phyloP scores from a whole-genome alignment of 139 green algal species.

The Picochlorum sp. region DNA sequence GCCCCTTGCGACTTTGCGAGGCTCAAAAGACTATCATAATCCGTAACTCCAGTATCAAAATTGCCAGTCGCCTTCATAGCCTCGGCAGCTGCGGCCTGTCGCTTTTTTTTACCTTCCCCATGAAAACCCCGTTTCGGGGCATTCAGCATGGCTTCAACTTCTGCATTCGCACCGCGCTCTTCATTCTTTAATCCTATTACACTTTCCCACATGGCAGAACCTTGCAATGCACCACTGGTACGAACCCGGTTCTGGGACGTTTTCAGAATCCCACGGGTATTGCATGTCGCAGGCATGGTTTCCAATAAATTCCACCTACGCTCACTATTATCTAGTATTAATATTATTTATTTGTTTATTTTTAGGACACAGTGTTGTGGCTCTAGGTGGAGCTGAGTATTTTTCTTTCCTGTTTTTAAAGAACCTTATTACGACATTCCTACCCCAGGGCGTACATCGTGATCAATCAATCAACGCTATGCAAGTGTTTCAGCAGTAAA shows the following conservation, averaged over 20 bases:
- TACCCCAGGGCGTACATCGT: too few relatives aligned
- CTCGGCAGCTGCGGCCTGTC: conserved; percentile 50
- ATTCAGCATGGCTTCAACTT: conserved; percentile 62
- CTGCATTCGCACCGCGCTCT: conserved; percentile 49
- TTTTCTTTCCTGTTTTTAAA: too few relatives aligned
- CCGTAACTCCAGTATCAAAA: conserved; percentile 57
- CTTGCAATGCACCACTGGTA: conserved; percentile 63
- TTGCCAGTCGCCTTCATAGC: conserved; percentile 52
- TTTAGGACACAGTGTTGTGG: neutral
- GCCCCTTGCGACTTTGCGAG: conserved; percentile 58
- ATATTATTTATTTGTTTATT: neutral
- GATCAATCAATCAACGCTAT: too few relatives aligned
- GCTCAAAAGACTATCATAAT: conserved; percentile 56
- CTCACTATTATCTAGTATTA: neutral
- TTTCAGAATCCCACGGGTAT: conserved; percentile 34
- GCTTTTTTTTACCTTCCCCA: conserved; percentile 24
- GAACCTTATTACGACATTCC: too few relatives aligned
- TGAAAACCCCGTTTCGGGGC: conserved; percentile 42
- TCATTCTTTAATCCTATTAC: conserved; percentile 60
- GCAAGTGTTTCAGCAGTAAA: too few relatives aligned
- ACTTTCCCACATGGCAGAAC: conserved; percentile 73
- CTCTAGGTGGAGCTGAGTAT: too few relatives aligned
- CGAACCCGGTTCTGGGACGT: conserved; percentile 46
- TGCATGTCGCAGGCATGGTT: conserved; percentile 28
- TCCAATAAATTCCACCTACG: neutral